These are phyloP conservation scores for Tetrahymena elliotti DNA, from an alignment of 73 alveolate species.

Conservation along the genomic window DNA sequence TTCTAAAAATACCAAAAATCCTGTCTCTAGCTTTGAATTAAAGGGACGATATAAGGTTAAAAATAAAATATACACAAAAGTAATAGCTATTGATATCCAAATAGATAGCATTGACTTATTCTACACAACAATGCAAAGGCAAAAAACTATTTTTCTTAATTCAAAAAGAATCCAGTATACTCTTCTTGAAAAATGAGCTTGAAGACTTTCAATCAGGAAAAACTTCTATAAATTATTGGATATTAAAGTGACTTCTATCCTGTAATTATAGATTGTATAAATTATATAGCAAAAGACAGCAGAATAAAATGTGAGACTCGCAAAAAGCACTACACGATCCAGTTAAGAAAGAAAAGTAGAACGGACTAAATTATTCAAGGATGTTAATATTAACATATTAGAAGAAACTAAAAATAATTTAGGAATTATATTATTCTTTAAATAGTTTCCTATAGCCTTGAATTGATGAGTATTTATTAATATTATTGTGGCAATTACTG, in stretches of 20 bases:
- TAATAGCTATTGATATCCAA: background rate
- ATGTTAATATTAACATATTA: background rate
- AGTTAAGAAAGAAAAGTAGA: background rate
- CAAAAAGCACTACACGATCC: background rate
- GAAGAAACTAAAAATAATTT: background rate
- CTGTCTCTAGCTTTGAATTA: background rate
- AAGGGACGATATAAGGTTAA: background rate
- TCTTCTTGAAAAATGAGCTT: background rate
- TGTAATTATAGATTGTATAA: background rate
- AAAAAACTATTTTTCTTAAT: background rate
- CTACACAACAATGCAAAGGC: background rate
- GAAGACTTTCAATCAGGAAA: background rate
- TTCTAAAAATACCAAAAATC: background rate
- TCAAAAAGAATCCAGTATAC: background rate
- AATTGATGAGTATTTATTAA: background rate
- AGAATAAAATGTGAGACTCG: background rate
- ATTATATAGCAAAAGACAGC: background rate
- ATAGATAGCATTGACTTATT: background rate
- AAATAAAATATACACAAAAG: background rate
- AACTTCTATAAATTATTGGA: background rate
- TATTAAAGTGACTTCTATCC: background rate
- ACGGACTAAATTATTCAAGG: background rate
- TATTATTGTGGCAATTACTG: background rate
- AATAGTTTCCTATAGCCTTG: background rate
- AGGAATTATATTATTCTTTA: background rate